These are phyloP conservation scores for Aspergillus brasiliensis DNA, from an alignment of 2,329 filamentous ascomycete genomes.

Conservation along the genomic window DNA sequence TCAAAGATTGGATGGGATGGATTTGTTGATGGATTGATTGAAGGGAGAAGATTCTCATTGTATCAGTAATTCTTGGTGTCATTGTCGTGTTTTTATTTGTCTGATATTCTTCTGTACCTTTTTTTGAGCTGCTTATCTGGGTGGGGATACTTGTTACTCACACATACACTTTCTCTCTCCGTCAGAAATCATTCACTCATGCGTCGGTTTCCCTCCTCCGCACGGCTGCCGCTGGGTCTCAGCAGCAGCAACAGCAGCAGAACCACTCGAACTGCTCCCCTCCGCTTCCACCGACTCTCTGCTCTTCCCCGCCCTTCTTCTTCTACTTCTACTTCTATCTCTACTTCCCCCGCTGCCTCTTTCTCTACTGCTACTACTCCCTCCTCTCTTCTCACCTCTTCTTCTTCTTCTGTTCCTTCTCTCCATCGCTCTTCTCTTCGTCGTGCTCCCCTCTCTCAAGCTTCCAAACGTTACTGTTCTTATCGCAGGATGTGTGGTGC, in stretches of 20 bases:
- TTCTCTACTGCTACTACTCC: slow-evolving; percentile 27
- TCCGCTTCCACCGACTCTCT: slow-evolving; percentile 6
- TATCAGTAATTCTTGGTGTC: not conserved
- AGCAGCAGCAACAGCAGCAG: slow-evolving; percentile 27
- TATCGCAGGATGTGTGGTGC: slow-evolving; percentile 76
- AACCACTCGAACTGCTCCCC: not conserved
- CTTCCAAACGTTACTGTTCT: slow-evolving; percentile 65
- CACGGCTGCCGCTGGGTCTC: slow-evolving; percentile 37
- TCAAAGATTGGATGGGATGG: too few species aligned
- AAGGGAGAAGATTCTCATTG: not conserved
- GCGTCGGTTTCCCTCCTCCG: slow-evolving; percentile 38
- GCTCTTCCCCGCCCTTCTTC: not conserved
- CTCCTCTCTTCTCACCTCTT: slow-evolving; percentile 28
- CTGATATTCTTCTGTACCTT: slow-evolving; percentile 13
- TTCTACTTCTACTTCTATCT: slow-evolving; percentile 20
- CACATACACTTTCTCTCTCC: too few species aligned
- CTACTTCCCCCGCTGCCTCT: slow-evolving; percentile 20
- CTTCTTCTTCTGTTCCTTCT: slow-evolving; percentile 19
- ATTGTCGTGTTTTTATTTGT: not conserved
- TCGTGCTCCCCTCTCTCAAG: slow-evolving; percentile 32
- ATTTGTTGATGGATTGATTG: not conserved
- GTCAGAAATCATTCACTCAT: slow-evolving; percentile 18
- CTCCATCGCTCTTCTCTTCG: slow-evolving; percentile 24
- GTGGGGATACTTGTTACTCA: too few species aligned
- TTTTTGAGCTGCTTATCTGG: slow-evolving; percentile 11